These are phyloP conservation scores for Trypanosoma scelopori DNA, from an alignment of 208 protist genomes.

Conservation along the genomic window DNA sequence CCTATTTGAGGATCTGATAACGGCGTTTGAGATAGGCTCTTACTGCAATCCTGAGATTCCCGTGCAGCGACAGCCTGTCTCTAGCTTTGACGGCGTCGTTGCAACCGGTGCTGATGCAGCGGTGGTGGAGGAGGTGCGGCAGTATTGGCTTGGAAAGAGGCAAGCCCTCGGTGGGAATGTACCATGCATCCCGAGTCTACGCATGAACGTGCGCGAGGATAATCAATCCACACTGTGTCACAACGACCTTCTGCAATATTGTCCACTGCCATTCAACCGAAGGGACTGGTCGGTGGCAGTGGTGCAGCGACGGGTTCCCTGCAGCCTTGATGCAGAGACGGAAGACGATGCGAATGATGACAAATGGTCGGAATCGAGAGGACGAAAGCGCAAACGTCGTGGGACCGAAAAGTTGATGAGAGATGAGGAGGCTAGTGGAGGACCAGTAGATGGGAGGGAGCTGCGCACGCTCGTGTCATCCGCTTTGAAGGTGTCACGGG, in stretches of 20 bases:
- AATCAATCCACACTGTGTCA: conserved; percentile 57
- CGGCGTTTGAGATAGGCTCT: conserved; percentile 54
- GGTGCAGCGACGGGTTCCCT: conserved; percentile 27
- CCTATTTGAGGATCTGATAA: conserved; percentile 65
- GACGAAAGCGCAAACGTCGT: conserved; percentile 16
- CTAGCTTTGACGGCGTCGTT: conserved; percentile 26
- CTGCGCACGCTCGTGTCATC: conserved; percentile 5
- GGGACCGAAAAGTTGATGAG: background rate
- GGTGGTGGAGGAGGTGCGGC: conserved; percentile 50
- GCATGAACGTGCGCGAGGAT: conserved; percentile 53
- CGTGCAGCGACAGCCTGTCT: conserved; percentile 38
- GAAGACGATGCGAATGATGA: background rate
- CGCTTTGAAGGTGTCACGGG: conserved; percentile 32
- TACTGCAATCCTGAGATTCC: conserved; percentile 46
- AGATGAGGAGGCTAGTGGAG: conserved; percentile 9
- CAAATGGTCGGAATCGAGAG: background rate
- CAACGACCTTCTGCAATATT: conserved; percentile 61
- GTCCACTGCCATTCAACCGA: conserved; percentile 78
- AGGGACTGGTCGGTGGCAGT: conserved; percentile 70
- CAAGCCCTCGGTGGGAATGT: conserved; percentile 46
- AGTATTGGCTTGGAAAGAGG: conserved; percentile 76
- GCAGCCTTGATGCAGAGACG: background rate
- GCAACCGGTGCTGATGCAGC: conserved; percentile 27
- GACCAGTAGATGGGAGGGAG: conserved; percentile 8
- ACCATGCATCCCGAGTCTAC: conserved; percentile 65